Evolutionary conservation across 495 filamentous ascomycete genomes (phyloP), one percentile per base, ranked within the genome.

Genomic region (Penicillium pulvis): DNA sequence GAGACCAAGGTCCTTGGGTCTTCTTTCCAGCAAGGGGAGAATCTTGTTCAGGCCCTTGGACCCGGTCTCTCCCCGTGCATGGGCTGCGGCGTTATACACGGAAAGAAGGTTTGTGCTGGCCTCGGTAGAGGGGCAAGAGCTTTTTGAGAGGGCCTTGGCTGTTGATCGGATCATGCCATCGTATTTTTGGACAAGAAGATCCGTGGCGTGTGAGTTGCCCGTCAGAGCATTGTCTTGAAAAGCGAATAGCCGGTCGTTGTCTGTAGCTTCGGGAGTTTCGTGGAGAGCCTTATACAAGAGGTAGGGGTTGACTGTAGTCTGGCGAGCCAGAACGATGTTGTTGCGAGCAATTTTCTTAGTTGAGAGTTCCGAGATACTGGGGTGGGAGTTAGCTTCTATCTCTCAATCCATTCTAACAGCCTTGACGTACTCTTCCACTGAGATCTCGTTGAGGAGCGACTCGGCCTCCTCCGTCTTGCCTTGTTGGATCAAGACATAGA

Each of bases 1-100:
- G 3, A 98, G 79, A 8, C 94, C 95, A 30, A 97, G 75, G 66
- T 99, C 93, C 58, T 84, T 85, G 0, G 92, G 91, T 23, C 89
- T 80, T 53, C 84, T 84, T 59, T 90, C 87, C 10, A 96, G 77
- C n/a, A 93, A 68, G 0, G 89, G 83, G 1, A 91, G 74, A 19
- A 97, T 83, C 35, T 84, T 70, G 63, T 88, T 90, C n/a, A 97
- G 71, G 16, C 85, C 87, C 17, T 87, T 79, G 51, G 87, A 85
- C 43, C 85, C 87, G 6, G 81, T 83, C 63, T 83, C 71, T 46
- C 84, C 83, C 51, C 84, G 79, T 4, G 87, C 82, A 53, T 86
- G 80, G 19, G 90, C 93, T 23, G 93, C 92, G 12, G 94, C 91
- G 56, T 89, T 89, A 65, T 95, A 80, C 12, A 90, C 89, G 3